These are phyloP conservation scores for Cyclotella sp. DNA, from an alignment of 108 stramenopile species.

Conservation along the genomic window DNA sequence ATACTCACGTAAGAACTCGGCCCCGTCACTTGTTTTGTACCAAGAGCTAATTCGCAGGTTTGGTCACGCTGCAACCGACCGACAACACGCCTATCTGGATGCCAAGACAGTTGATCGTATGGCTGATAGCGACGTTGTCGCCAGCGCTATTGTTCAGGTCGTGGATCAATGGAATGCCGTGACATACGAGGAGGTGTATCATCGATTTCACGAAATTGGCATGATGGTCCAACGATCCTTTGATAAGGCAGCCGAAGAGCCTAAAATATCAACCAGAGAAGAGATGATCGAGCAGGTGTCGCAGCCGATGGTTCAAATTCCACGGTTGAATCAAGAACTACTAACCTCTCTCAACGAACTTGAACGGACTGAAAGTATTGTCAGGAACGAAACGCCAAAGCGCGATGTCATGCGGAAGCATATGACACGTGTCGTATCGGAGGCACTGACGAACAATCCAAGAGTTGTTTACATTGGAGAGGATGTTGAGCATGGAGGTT, in stretches of 20 bases:
- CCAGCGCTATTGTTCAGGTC: slow-evolving; percentile 56
- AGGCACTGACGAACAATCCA: slow-evolving; percentile 58
- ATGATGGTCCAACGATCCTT: slow-evolving; percentile 54
- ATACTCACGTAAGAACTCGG: slow-evolving; percentile 63
- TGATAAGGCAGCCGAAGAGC: slow-evolving; percentile 68
- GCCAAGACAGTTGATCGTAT: slow-evolving; percentile 47
- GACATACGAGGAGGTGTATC: slow-evolving; percentile 56
- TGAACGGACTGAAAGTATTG: background rate
- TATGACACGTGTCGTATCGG: slow-evolving; percentile 76
- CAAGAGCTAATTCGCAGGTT: slow-evolving; percentile 72
- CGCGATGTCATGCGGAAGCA: slow-evolving; percentile 85
- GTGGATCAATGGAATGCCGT: slow-evolving; percentile 57
- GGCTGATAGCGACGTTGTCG: slow-evolving; percentile 58
- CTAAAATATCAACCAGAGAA: slow-evolving; percentile 66
- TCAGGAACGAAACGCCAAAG: slow-evolving; percentile 21
- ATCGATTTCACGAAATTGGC: slow-evolving; percentile 66
- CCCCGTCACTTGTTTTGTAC: slow-evolving; percentile 73
- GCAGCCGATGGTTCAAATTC: slow-evolving; percentile 55
- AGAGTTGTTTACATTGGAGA: slow-evolving; percentile 85
- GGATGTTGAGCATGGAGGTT: slow-evolving; percentile 90
- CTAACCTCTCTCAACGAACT: background rate
- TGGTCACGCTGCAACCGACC: slow-evolving; percentile 91
- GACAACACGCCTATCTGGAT: slow-evolving; percentile 78
- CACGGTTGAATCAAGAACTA: slow-evolving; percentile 21
- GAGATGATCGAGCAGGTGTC: slow-evolving; percentile 68